Percentiles rank a stretch among this genome's conserved stretches.
phyloP scores from a whole-genome alignment of 1,284 basidiomycete genomes.

The Boletus semigastroideus region DNA sequence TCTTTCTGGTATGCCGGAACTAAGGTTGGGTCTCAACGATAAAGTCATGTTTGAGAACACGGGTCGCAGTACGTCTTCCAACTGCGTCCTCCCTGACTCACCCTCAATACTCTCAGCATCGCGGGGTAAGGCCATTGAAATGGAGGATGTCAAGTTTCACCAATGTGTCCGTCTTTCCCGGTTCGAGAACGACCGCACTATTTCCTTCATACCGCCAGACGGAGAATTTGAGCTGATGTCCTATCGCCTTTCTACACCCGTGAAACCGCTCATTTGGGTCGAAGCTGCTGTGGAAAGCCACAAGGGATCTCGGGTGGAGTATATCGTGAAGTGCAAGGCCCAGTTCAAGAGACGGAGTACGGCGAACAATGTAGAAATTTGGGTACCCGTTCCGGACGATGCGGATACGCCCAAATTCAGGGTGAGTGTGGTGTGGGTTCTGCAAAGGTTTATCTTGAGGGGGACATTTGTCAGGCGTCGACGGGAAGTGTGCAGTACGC shows the following conservation, averaged over 20 bases:
- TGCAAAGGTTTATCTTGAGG: neutral
- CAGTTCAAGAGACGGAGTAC: constrained; percentile 97
- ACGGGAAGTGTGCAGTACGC: constrained; percentile 93
- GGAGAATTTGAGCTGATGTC: constrained; percentile 99
- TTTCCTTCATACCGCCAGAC: constrained; percentile 98
- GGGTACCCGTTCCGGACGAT: constrained; percentile 97
- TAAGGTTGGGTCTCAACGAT: constrained; percentile 95
- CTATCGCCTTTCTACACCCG: constrained; percentile 92
- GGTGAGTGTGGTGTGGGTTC: constrained; percentile 44
- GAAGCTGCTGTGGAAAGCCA: constrained; percentile 97
- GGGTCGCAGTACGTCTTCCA: constrained; percentile 73
- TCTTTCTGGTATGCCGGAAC: constrained; percentile 97
- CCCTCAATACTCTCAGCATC: constrained; percentile 56
- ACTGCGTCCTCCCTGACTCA: neutral
- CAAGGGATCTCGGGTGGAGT: constrained; percentile 91
- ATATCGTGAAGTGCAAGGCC: constrained; percentile 97
- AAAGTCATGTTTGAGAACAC: constrained; percentile 99
- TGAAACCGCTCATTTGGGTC: constrained; percentile 98
- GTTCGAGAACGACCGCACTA: constrained; percentile 99
- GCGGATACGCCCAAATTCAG: constrained; percentile 98
- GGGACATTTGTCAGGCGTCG: constrained; percentile 62
- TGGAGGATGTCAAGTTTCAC: constrained; percentile 99
- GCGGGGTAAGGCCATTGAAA: constrained; percentile 97
- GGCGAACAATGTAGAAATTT: constrained; percentile 98
- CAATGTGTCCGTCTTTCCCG: constrained; percentile 99